A percentile compares a stretch with the other conserved stretches of the same genome.
phyloP scores from a whole-genome alignment of 2,329 filamentous ascomycete genomes.

The Macrophomina phaseolina region DNA sequence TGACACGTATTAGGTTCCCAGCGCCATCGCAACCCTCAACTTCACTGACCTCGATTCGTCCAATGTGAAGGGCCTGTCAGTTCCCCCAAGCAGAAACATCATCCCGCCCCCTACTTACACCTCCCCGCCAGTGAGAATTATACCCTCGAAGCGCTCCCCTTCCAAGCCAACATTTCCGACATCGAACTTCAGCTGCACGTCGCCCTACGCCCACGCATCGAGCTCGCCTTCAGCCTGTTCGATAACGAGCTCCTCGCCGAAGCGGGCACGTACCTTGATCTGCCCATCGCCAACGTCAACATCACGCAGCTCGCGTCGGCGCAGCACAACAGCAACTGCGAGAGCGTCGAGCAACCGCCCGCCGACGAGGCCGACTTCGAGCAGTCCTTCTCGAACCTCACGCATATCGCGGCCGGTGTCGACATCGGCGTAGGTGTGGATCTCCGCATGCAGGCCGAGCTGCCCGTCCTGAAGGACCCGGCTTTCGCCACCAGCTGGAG shows the following conservation, averaged over 20 bases:
- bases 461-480: conserved; percentile 8
- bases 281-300: conserved; percentile 32
- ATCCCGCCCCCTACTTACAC: neutral
- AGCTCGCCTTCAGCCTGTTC: conserved; percentile 43
- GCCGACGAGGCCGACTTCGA: conserved; percentile 15
- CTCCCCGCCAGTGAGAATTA: conserved; percentile 29
- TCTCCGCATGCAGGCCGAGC: conserved; percentile 14
- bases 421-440: conserved; percentile 13
- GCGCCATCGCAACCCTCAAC: conserved; percentile 16
- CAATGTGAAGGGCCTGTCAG: conserved; percentile 11
- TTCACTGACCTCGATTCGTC: conserved; percentile 19
- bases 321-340: neutral
- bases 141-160: conserved; percentile 40
- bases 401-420: conserved; percentile 5
- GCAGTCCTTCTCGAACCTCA: conserved; percentile 8
- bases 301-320: conserved; percentile 14
- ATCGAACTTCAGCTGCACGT: conserved; percentile 37
- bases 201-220: conserved; percentile 42
- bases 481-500: neutral
- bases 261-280: conserved; percentile 39
- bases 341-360: neutral
- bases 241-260: conserved; percentile 36
- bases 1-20: neutral
- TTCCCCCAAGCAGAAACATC: neutral
- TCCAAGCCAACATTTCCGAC: conserved; percentile 38